Evolutionary conservation across 2,329 filamentous ascomycete species (phyloP).

Genomic region (Paraconiothyrium brasiliense): DNA sequence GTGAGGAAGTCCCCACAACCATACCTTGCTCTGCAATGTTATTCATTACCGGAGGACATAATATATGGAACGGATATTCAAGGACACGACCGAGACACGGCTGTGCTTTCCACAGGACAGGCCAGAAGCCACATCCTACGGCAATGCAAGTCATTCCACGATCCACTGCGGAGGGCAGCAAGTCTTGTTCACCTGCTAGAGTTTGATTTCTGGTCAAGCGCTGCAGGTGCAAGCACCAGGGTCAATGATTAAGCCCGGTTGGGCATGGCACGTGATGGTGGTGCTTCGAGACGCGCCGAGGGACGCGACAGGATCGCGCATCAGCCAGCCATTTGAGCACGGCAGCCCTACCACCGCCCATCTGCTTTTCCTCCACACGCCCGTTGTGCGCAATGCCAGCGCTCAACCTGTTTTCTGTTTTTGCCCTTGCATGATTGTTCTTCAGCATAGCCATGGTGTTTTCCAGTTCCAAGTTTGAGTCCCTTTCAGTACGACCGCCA

Average conservation of each 20-base stretch:
- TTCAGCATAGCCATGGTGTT: slow-evolving; percentile 52
- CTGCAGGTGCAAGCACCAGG: not conserved
- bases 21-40: no score
- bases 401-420: slow-evolving; percentile 27
- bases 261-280: not conserved
- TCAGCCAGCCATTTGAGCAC: slow-evolving; percentile 8
- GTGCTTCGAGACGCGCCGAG: slow-evolving; percentile 8
- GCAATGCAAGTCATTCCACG: no score
- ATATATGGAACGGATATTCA: no score
- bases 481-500: slow-evolving; percentile 62
- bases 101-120: no score
- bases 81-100: no score
- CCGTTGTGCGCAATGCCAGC: slow-evolving; percentile 37
- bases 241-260: not conserved
- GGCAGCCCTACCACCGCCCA: slow-evolving; percentile 14
- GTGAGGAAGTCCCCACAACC: no score
- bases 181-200: not conserved
- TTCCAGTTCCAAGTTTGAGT: slow-evolving; percentile 52
- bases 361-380: slow-evolving; percentile 21
- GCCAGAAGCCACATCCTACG: no score
- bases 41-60: no score
- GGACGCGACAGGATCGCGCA: slow-evolving; percentile 1
- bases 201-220: no score
- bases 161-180: not conserved
- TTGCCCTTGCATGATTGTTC: slow-evolving; percentile 33